A percentile compares a stretch with the other conserved stretches of the same genome.
These are phyloP conservation scores for Hypoxylon lienhwacheense DNA, from an alignment of 495 filamentous ascomycete genomes.

Conservation along the genomic window DNA sequence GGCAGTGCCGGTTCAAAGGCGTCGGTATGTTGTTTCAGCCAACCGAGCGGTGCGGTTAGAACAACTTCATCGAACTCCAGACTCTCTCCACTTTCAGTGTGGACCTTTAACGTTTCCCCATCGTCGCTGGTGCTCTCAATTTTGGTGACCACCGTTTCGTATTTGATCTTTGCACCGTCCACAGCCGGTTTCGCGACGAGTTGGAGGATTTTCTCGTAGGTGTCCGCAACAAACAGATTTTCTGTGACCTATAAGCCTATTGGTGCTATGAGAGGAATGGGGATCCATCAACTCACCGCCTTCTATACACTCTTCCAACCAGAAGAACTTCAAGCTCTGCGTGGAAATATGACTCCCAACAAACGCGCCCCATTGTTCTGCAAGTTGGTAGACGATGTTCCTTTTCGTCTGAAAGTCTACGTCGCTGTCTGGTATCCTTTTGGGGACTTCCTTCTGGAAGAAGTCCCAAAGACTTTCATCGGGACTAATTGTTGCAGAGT, in stretches of 20 bases:
- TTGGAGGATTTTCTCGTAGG: constrained; percentile 75
- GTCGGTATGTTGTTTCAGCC: constrained; percentile 74
- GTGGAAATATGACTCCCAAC: constrained; percentile 72
- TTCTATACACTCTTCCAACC: constrained; percentile 92
- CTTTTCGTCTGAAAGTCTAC: constrained; percentile 50
- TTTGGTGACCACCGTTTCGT: constrained; percentile 46
- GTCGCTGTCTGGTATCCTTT: constrained; percentile 53
- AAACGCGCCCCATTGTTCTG: constrained; percentile 83
- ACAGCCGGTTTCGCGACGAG: constrained; percentile 65
- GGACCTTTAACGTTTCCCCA: constrained; percentile 52
- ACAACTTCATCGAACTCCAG: constrained; percentile 81
- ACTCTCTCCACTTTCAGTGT: constrained; percentile 54
- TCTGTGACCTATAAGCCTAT: constrained; percentile 51
- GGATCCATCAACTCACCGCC: constrained; percentile 61
- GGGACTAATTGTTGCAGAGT: constrained; percentile 63
- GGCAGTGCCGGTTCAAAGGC: constrained; percentile 75
- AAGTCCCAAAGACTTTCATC: constrained; percentile 76
- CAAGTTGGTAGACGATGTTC: constrained; percentile 62
- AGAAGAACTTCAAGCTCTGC: constrained; percentile 91
- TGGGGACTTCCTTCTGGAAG: constrained; percentile 62
- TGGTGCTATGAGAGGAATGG: not conserved
- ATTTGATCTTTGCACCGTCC: constrained; percentile 63
- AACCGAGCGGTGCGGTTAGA: constrained; percentile 82
- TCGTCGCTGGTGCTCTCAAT: constrained; percentile 52
- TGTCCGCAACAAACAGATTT: constrained; percentile 85